Evolutionary conservation across 805 yeast genomes (phyloP).

Genomic region (Sungouiella thailandica): DNA sequence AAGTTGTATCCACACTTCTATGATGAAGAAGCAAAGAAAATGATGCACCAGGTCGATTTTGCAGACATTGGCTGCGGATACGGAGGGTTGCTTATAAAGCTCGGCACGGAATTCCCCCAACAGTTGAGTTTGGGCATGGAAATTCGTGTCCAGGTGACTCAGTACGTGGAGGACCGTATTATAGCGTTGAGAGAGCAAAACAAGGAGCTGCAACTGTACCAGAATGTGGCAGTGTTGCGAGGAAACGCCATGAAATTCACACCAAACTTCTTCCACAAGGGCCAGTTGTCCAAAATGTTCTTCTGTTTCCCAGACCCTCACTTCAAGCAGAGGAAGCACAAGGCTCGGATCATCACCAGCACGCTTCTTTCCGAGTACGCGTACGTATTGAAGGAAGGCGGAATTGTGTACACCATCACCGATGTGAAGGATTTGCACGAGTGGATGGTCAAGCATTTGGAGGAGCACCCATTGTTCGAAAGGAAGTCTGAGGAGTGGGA

Average conservation of each 20-base stretch:
- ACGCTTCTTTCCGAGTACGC: slow-evolving; percentile 92
- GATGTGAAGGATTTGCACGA: slow-evolving; percentile 90
- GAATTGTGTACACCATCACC: slow-evolving; percentile 88
- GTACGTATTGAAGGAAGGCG: slow-evolving; percentile 79
- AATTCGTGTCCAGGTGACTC: slow-evolving; percentile 95
- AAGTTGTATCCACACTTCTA: slow-evolving; percentile 62
- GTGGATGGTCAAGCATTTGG: slow-evolving; percentile 95
- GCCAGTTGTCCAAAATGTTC: slow-evolving; percentile 85
- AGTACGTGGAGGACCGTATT: slow-evolving; percentile 93
- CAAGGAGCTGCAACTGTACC: slow-evolving; percentile 44
- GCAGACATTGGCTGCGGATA: slow-evolving; percentile 98
- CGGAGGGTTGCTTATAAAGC: slow-evolving; percentile 81
- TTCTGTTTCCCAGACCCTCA: slow-evolving; percentile 99
- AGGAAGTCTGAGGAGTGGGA: slow-evolving; percentile 80
- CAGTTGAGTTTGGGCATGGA: slow-evolving; percentile 89
- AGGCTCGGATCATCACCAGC: slow-evolving; percentile 90
- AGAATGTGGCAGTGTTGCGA: slow-evolving; percentile 83
- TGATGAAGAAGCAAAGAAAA: slow-evolving; percentile 35
- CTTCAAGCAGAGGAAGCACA: slow-evolving; percentile 94
- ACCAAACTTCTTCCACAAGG: slow-evolving; percentile 85
- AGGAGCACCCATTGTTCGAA: slow-evolving; percentile 86
- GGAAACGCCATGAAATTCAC: slow-evolving; percentile 97
- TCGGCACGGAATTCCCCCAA: slow-evolving; percentile 74
- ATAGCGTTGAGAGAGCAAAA: slow-evolving; percentile 72
- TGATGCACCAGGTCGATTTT: slow-evolving; percentile 62